Evolutionary conservation across 2,329 filamentous ascomycete species (phyloP).

Genomic region (Fusarium falciforme): DNA sequence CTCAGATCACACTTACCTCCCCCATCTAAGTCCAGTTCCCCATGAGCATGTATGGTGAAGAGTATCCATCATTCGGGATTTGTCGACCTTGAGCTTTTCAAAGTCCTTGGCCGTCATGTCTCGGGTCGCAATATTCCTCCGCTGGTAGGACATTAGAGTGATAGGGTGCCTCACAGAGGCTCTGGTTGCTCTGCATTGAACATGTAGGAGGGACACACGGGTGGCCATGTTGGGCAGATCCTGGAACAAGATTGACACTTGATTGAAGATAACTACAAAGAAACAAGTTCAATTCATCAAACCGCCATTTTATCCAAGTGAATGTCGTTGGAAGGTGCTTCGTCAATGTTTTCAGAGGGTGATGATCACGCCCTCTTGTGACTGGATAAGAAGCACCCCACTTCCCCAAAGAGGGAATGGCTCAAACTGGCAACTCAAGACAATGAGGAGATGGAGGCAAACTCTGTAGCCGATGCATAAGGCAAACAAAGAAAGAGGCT

Average conservation of each 20-base stretch:
- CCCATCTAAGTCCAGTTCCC: constrained; percentile 37
- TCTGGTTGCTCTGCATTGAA: neutral
- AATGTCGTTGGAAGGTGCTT: neutral
- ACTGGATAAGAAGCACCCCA: neutral
- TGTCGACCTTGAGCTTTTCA: constrained; percentile 33
- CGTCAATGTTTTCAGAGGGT: neutral
- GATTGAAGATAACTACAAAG: neutral
- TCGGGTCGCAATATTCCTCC: constrained; percentile 31
- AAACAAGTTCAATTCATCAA: neutral
- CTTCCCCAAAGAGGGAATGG: neutral
- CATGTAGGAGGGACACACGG: neutral
- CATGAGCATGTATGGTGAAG: constrained; percentile 38
- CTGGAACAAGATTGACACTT: neutral
- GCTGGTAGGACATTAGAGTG: neutral
- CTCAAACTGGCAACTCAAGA: neutral
- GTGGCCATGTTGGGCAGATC: neutral
- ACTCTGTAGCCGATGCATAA: neutral
- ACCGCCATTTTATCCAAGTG: neutral
- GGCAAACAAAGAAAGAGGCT: neutral
- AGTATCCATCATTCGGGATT: constrained; percentile 36
- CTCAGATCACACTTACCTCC: constrained; percentile 6
- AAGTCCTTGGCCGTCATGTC: constrained; percentile 35
- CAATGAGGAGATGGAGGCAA: neutral
- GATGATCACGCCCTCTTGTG: neutral
- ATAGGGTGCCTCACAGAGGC: neutral